A percentile compares a stretch with the other conserved stretches of the same genome.
These are phyloP conservation scores for Aspergillus alliaceus DNA, from an alignment of 2,329 filamentous ascomycete genomes.

Conservation along the genomic window DNA sequence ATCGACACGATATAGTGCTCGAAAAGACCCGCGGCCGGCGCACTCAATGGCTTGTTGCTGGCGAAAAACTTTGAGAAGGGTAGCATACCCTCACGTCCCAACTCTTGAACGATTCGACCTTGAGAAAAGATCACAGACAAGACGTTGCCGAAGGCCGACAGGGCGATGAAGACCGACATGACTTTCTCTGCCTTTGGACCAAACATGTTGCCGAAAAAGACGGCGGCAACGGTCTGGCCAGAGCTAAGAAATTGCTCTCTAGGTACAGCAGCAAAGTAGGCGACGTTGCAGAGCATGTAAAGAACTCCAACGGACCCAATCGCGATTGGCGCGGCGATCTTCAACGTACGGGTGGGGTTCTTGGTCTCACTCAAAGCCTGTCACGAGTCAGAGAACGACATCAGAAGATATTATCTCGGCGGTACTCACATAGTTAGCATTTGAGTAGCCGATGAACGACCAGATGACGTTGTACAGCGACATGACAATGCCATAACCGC, in stretches of 20 bases:
- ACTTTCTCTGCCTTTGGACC: slow-evolving; percentile 55
- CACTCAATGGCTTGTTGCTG: slow-evolving; percentile 66
- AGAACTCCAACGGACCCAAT: slow-evolving; percentile 55
- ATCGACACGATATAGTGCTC: slow-evolving; percentile 67
- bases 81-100: slow-evolving; percentile 68
- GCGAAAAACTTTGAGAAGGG: slow-evolving; percentile 68
- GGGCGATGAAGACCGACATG: slow-evolving; percentile 61
- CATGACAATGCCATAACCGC: slow-evolving; percentile 53
- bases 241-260: slow-evolving; percentile 55
- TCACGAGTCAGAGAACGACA: slow-evolving; percentile 16
- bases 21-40: slow-evolving; percentile 59
- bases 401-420: not conserved
- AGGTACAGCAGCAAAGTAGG: slow-evolving; percentile 60
- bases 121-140: slow-evolving; percentile 56
- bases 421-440: slow-evolving; percentile 59
- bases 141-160: slow-evolving; percentile 63
- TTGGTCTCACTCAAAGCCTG: slow-evolving; percentile 55
- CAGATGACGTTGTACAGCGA: slow-evolving; percentile 63
- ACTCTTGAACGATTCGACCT: slow-evolving; percentile 51
- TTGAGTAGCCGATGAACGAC: slow-evolving; percentile 61
- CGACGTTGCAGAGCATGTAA: slow-evolving; percentile 60
- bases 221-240: slow-evolving; percentile 56
- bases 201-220: slow-evolving; percentile 63
- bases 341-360: slow-evolving; percentile 59
- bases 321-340: slow-evolving; percentile 56